These are phyloP conservation scores for Tetrahymena malaccensis DNA, from an alignment of 73 alveolate genomes.

Conservation along the genomic window DNA sequence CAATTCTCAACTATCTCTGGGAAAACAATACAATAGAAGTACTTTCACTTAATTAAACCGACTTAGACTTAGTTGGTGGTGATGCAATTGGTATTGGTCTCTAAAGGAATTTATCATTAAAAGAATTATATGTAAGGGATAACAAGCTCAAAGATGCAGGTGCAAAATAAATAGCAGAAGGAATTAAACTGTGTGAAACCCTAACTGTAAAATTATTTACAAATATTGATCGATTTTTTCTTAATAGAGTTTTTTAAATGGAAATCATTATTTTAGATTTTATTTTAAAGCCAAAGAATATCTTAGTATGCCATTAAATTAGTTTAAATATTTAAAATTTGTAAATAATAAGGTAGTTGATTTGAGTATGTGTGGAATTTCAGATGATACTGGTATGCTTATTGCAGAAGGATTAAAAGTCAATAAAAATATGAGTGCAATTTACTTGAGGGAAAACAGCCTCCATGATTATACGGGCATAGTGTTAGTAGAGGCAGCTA, in stretches of 20 bases:
- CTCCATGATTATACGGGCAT: conserved; percentile 11
- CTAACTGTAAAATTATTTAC: neutral
- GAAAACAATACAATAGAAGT: neutral
- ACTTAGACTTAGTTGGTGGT: conserved; percentile 30
- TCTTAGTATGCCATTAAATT: no score
- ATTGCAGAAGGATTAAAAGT: neutral
- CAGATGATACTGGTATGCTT: neutral
- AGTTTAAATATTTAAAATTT: neutral
- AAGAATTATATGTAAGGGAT: neutral
- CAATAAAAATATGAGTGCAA: neutral
- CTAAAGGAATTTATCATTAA: neutral
- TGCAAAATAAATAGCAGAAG: conserved; percentile 28
- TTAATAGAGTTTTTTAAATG: no score
- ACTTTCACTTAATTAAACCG: conserved; percentile 16
- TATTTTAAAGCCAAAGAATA: no score
- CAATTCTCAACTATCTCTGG: neutral
- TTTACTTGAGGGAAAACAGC: neutral
- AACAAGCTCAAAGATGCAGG: conserved; percentile 39
- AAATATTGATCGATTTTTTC: neutral
- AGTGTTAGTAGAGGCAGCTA: conserved; percentile 4
- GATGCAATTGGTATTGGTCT: conserved; percentile 30
- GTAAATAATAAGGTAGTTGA: neutral
- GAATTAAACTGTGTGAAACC: neutral
- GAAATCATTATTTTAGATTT: no score
- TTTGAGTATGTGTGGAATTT: neutral